phyloP scores from a whole-genome alignment of 768 basidiomycete genomes.

The Boletus eberwhitei region DNA sequence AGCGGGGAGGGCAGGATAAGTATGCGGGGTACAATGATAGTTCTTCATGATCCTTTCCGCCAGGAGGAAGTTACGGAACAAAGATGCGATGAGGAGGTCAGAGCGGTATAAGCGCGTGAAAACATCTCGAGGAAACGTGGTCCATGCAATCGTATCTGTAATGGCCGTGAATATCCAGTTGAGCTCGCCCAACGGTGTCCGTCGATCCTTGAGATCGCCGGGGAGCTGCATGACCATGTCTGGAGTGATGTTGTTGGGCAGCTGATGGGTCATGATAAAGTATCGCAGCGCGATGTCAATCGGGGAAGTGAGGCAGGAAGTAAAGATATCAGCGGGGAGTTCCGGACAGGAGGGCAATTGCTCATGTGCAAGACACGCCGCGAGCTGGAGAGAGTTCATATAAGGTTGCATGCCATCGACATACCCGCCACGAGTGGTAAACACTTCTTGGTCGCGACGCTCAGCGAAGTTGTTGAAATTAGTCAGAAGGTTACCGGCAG shows the following conservation, averaged over 20 bases:
- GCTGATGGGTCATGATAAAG: conserved; percentile 86
- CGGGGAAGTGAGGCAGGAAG: conserved; percentile 94
- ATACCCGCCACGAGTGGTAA: conserved; percentile 55
- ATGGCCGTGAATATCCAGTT: conserved; percentile 99
- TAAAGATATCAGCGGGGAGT: conserved; percentile 96
- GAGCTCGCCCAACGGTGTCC: conserved; percentile 96
- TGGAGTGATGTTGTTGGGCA: conserved; percentile 73
- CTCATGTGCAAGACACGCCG: conserved; percentile 90
- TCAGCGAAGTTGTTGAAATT: conserved; percentile 86
- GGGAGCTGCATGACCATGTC: conserved; percentile 96
- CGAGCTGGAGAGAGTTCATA: conserved; percentile 88
- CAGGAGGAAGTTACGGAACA: conserved; percentile 96
- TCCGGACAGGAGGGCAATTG: conserved; percentile 93
- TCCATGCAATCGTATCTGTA: conserved; percentile 99
- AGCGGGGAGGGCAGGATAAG: conserved; percentile 84
- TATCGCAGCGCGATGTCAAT: conserved; percentile 96
- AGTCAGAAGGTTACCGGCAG: conserved; percentile 88
- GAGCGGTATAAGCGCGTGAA: conserved; percentile 94
- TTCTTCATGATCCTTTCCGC: conserved; percentile 98
- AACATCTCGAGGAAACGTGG: conserved; percentile 88
- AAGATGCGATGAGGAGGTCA: conserved; percentile 90
- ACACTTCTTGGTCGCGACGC: conserved; percentile 66
- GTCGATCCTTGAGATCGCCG: conserved; percentile 93
- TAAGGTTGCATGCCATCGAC: conserved; percentile 63
- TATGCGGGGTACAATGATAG: conserved; percentile 95